A percentile compares a stretch with the other conserved stretches of the same genome.
Evolutionary conservation across 345 rosid species (phyloP).

Genomic region (Populus davidiana): DNA sequence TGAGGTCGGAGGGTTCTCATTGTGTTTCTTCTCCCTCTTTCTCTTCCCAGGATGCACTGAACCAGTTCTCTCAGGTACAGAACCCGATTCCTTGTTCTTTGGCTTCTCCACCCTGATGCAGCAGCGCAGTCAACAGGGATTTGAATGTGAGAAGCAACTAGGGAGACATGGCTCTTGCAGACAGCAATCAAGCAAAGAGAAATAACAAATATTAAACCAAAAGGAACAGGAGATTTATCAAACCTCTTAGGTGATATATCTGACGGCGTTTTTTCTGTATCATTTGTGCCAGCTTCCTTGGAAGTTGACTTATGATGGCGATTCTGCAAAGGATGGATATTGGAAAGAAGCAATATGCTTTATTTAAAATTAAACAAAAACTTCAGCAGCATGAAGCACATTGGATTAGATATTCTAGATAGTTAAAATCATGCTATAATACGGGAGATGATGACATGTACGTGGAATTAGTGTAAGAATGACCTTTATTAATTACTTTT

Average conservation of each 20-base stretch:
- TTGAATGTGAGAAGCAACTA: neutral
- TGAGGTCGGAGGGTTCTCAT: conserved; percentile 1
- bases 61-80: neutral
- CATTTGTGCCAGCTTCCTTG: conserved; percentile 32
- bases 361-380: neutral
- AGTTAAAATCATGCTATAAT: neutral
- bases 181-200: neutral
- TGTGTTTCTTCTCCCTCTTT: conserved; percentile 15
- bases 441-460: neutral
- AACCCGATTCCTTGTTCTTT: conserved; percentile 19
- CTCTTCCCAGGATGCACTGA: conserved; percentile 17
- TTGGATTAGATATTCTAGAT: neutral
- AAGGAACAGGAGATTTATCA: neutral
- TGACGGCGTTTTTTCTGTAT: conserved; percentile 11
- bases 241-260: conserved; percentile 21
- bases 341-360: neutral
- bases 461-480: neutral
- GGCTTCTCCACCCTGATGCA: conserved; percentile 22
- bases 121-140: neutral
- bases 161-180: neutral
- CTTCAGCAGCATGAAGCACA: neutral
- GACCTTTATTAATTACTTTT: neutral
- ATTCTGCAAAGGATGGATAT: conserved; percentile 48
- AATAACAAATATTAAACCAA: neutral
- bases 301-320: conserved; percentile 54